Conservation (phyloP, 177 flowering plant species). For the Telopea speciosissima region DNA sequence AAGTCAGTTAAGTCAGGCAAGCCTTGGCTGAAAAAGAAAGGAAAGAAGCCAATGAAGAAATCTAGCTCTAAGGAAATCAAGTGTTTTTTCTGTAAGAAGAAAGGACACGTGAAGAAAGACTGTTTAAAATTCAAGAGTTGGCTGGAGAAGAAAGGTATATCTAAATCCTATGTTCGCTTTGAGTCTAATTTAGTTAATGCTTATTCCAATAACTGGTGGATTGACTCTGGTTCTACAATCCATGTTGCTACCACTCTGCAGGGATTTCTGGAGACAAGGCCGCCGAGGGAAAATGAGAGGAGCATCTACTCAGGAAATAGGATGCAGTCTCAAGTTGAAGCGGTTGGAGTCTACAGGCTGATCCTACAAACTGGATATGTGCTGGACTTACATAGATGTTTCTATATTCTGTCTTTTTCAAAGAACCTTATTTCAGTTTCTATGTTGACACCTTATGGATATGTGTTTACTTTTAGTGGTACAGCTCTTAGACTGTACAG, state of each 20-base stretch:
- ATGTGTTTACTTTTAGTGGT: no score
- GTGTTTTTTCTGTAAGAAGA: neutral
- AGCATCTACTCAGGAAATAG: neutral
- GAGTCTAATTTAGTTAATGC: constrained; percentile 6
- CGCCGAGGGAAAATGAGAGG: constrained; percentile 1
- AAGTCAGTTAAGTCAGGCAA: no score
- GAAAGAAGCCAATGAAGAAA: neutral
- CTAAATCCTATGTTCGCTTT: constrained; percentile 10
- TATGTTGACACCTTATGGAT: neutral
- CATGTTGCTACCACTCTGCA: constrained; percentile 8
- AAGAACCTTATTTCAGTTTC: constrained; percentile 1
- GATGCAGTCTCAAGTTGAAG: constrained; percentile 4
- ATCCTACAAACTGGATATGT: neutral
- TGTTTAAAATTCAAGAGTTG: neutral
- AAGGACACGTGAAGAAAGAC: neutral
- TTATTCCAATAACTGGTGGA: constrained; percentile 15
- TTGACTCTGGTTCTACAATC: constrained; percentile 17
- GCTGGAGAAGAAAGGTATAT: constrained; percentile 7
- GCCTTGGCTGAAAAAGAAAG: no score
- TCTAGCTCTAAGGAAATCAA: neutral
- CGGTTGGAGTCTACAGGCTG: neutral
- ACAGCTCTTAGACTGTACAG: neutral
- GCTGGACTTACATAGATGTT: neutral
- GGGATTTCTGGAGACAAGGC: neutral
- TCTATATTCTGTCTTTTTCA: neutral